phyloP scores from a whole-genome alignment of 2,329 filamentous ascomycete genomes.

The Pseudocercospora musae region DNA sequence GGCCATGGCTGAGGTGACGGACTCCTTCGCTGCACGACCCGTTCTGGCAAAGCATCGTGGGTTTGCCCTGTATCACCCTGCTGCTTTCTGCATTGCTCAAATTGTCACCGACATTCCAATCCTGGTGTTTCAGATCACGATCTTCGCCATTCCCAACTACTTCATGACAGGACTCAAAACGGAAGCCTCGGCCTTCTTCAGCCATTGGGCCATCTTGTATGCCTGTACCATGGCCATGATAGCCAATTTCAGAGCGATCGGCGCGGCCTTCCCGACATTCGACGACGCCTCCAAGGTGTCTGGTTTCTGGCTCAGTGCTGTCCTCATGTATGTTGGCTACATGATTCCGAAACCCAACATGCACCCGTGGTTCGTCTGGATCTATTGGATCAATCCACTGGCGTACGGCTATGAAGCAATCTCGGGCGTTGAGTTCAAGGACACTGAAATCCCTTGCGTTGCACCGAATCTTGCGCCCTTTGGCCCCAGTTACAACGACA shows the following conservation, averaged over 20 bases:
- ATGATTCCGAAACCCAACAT: constrained; percentile 34
- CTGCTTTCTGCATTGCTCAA: constrained; percentile 52
- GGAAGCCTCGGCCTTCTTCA: constrained; percentile 57
- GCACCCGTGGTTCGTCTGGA: constrained; percentile 53
- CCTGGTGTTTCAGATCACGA: constrained; percentile 56
- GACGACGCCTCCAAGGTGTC: constrained; percentile 34
- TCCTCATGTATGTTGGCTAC: constrained; percentile 36
- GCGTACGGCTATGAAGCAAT: constrained; percentile 50
- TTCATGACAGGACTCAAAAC: constrained; percentile 60
- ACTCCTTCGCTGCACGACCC: constrained; percentile 46
- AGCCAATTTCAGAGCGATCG: constrained; percentile 45
- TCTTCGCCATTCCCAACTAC: constrained; percentile 59
- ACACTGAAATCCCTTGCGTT: constrained; percentile 56
- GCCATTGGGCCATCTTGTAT: constrained; percentile 55
- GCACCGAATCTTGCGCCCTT: constrained; percentile 40
- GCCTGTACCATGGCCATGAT: constrained; percentile 47
- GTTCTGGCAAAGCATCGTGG: constrained; percentile 46
- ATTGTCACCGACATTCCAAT: constrained; percentile 54
- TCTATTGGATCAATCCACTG: constrained; percentile 56
- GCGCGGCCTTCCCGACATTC: constrained; percentile 32
- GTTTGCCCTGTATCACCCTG: constrained; percentile 40
- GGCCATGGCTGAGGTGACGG: constrained; percentile 64
- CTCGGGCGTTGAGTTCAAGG: constrained; percentile 64
- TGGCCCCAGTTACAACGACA: constrained; percentile 40
- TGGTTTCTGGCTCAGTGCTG: constrained; percentile 29